These are phyloP conservation scores for Leishmania lainsoni DNA, from an alignment of 208 protist species.

Conservation along the genomic window DNA sequence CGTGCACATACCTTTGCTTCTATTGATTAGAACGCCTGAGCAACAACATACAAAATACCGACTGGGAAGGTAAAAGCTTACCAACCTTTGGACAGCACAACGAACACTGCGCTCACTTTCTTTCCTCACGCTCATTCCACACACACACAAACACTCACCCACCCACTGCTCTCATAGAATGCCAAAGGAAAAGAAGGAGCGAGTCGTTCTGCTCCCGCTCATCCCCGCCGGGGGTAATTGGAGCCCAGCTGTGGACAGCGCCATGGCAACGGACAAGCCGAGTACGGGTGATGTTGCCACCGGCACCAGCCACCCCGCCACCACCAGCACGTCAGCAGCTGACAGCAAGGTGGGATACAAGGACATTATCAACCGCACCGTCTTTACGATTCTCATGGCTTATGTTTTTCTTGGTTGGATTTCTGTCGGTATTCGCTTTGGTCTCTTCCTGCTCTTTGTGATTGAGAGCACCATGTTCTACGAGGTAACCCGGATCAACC, in stretches of 20 bases:
- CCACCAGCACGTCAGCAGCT: not conserved
- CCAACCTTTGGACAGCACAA: not conserved
- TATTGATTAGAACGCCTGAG: not conserved
- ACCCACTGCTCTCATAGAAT: not conserved
- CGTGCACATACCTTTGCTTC: not conserved
- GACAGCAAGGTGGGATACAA: slow-evolving; percentile 45
- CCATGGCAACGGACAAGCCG: slow-evolving; percentile 1
- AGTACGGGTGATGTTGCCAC: not conserved
- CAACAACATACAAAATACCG: not conserved
- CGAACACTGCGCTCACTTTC: not conserved
- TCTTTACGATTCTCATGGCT: slow-evolving; percentile 87
- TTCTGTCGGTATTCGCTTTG: slow-evolving; percentile 75
- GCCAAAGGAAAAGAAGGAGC: slow-evolving; percentile 23
- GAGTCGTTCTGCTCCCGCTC: slow-evolving; percentile 31
- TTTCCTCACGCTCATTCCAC: not conserved
- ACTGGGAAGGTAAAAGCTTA: not conserved
- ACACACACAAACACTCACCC: not conserved
- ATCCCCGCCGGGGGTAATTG: not conserved
- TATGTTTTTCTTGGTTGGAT: slow-evolving; percentile 83
- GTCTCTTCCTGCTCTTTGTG: slow-evolving; percentile 64
- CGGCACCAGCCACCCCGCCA: not conserved
- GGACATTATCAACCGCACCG: slow-evolving; percentile 83
- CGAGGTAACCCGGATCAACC: slow-evolving; percentile 90
- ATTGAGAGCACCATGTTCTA: slow-evolving; percentile 86
- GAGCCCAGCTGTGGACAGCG: not conserved